phyloP scores from a whole-genome alignment of 2,329 filamentous ascomycete genomes.

The Cordyceps farinosa region DNA sequence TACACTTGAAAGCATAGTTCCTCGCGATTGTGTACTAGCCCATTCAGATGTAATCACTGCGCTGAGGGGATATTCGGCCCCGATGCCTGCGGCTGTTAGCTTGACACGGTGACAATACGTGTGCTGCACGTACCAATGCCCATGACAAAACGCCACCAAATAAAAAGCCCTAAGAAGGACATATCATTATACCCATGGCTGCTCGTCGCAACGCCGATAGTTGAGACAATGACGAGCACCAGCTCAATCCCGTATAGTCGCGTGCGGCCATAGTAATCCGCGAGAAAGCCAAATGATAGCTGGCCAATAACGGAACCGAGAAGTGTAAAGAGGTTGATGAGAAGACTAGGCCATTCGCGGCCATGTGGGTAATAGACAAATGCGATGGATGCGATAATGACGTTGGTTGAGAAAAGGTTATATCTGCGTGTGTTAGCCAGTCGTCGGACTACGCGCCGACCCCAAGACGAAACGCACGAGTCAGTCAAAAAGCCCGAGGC shows the following conservation, averaged over 20 bases:
- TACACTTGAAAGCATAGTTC: slow-evolving; percentile 64
- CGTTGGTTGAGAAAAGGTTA: slow-evolving; percentile 53
- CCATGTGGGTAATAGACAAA: slow-evolving; percentile 51
- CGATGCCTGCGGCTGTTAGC: slow-evolving; percentile 46
- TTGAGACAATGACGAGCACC: slow-evolving; percentile 53
- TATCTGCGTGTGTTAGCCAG: slow-evolving; percentile 35
- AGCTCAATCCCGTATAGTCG: slow-evolving; percentile 55
- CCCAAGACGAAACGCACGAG: slow-evolving; percentile 37
- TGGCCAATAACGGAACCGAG: slow-evolving; percentile 51
- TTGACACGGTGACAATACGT: neutral
- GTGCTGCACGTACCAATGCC: slow-evolving; percentile 40
- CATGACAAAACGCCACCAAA: slow-evolving; percentile 55
- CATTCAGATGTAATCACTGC: slow-evolving; percentile 67
- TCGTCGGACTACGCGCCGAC: neutral
- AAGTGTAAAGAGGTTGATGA: slow-evolving; percentile 52
- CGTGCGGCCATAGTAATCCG: slow-evolving; percentile 53
- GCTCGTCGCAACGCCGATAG: slow-evolving; percentile 53
- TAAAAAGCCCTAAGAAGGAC: slow-evolving; percentile 48
- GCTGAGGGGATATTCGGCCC: slow-evolving; percentile 65
- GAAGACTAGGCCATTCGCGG: slow-evolving; percentile 41
- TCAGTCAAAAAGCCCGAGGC: slow-evolving; percentile 53
- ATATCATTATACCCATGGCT: slow-evolving; percentile 48
- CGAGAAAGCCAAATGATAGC: slow-evolving; percentile 50
- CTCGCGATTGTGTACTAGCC: slow-evolving; percentile 58
- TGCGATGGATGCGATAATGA: slow-evolving; percentile 49